phyloP scores from a whole-genome alignment of 352 stramenopile genomes.

The Globisporangium middletonii region DNA sequence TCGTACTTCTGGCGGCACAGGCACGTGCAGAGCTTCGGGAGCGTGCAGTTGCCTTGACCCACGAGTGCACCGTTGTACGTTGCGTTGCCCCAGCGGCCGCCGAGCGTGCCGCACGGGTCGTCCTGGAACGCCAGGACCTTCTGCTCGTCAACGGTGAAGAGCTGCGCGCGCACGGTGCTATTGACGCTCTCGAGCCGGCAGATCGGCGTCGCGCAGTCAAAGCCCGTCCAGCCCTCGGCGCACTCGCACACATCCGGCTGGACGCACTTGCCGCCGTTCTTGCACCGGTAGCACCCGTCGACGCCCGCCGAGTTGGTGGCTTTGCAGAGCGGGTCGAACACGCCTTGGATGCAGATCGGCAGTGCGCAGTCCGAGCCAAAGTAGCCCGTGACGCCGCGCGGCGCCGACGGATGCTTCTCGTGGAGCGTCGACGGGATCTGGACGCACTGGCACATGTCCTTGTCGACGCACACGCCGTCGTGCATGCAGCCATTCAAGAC shows the following conservation, averaged over 20 bases:
- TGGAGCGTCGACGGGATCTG: slow-evolving; percentile 82
- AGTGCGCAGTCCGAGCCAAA: slow-evolving; percentile 92
- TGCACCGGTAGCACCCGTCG: slow-evolving; percentile 93
- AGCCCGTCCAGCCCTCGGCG: slow-evolving; percentile 90
- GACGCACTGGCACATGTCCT: slow-evolving; percentile 92
- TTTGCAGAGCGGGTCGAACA: slow-evolving; percentile 91
- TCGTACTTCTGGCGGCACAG: slow-evolving; percentile 86
- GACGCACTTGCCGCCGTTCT: slow-evolving; percentile 91
- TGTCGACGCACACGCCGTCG: slow-evolving; percentile 88
- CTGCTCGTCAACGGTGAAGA: slow-evolving; percentile 92
- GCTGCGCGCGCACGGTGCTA: slow-evolving; percentile 61
- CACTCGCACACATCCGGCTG: slow-evolving; percentile 90
- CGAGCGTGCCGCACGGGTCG: slow-evolving; percentile 90
- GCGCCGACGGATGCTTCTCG: slow-evolving; percentile 59
- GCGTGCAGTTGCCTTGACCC: slow-evolving; percentile 91
- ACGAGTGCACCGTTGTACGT: slow-evolving; percentile 61
- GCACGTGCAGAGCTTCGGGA: slow-evolving; percentile 89
- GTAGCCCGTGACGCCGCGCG: slow-evolving; percentile 88
- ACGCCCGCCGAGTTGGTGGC: slow-evolving; percentile 25
- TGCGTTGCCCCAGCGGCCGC: slow-evolving; percentile 71
- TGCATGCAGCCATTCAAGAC: slow-evolving; percentile 87
- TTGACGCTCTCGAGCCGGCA: slow-evolving; percentile 67
- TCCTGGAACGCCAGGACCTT: slow-evolving; percentile 91
- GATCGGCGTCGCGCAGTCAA: slow-evolving; percentile 91
- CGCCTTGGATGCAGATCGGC: slow-evolving; percentile 93